These are phyloP conservation scores for Aspergillus clavatus DNA, from an alignment of 2,329 filamentous ascomycete species.

Conservation along the genomic window DNA sequence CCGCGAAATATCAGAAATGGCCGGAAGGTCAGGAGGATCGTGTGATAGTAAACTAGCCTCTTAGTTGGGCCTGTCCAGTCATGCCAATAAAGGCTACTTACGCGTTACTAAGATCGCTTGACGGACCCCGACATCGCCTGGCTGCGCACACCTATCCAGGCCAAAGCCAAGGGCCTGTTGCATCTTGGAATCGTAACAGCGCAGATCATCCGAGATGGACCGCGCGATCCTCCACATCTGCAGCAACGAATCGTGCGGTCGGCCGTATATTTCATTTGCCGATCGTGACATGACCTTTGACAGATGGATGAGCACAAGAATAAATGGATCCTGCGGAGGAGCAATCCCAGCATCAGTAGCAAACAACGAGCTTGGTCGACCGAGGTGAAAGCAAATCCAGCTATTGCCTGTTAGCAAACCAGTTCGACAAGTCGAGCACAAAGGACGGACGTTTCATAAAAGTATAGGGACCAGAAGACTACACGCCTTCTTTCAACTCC, in stretches of 20 bases:
- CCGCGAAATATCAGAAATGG: conserved; percentile 45
- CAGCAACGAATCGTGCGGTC: conserved; percentile 37
- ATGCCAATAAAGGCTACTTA: conserved; percentile 21
- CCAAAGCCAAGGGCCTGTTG: conserved; percentile 29
- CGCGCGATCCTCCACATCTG: conserved; percentile 35
- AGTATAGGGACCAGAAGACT: conserved; percentile 40
- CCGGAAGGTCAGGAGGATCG: conserved; percentile 40
- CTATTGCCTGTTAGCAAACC: conserved; percentile 20
- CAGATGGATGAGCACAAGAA: conserved; percentile 34
- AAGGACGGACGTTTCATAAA: conserved; percentile 41
- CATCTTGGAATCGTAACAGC: conserved; percentile 23
- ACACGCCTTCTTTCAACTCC: conserved; percentile 35
- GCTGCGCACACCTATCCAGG: conserved; percentile 34
- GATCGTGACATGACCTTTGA: conserved; percentile 41
- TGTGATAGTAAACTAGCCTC: conserved; percentile 42
- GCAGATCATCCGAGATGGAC: conserved; percentile 30
- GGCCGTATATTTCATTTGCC: conserved; percentile 39
- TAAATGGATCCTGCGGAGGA: conserved; percentile 37
- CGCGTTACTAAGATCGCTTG: conserved; percentile 40
- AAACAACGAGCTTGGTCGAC: conserved; percentile 39
- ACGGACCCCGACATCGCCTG: conserved; percentile 37
- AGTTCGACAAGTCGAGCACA: background rate
- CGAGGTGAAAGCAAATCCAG: conserved; percentile 43
- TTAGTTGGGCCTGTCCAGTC: conserved; percentile 5
- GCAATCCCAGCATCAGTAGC: conserved; percentile 36